These are phyloP conservation scores for Mycena amicta DNA, from an alignment of 768 basidiomycete genomes.

Conservation along the genomic window DNA sequence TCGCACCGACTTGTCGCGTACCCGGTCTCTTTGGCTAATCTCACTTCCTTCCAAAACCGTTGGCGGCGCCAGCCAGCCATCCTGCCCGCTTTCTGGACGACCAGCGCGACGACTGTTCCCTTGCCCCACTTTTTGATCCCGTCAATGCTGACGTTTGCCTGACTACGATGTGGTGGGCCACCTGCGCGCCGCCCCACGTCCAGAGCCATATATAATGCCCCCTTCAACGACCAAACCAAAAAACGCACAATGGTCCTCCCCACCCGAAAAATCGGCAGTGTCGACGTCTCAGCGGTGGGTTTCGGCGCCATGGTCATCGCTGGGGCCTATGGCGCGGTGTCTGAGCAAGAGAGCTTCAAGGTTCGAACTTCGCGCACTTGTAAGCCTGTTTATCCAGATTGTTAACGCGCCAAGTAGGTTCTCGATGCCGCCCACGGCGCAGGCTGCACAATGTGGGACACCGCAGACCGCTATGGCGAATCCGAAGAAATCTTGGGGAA, in stretches of 20 bases:
- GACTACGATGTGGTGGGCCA: no score
- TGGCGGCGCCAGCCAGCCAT: no score
- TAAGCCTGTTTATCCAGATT: neutral
- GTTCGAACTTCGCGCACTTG: slow-evolving; percentile 34
- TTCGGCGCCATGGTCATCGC: slow-evolving; percentile 66
- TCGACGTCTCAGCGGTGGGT: slow-evolving; percentile 54
- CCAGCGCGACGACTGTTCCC: no score
- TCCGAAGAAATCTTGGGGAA: slow-evolving; percentile 48
- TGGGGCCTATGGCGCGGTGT: slow-evolving; percentile 45
- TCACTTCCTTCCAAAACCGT: no score
- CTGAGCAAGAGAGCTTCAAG: slow-evolving; percentile 65
- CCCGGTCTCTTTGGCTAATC: no score
- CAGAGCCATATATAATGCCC: neutral
- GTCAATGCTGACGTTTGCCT: no score
- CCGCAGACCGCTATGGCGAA: slow-evolving; percentile 48
- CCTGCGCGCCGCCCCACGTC: neutral
- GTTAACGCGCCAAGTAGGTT: slow-evolving; percentile 27
- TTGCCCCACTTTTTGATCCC: no score
- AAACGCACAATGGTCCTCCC: slow-evolving; percentile 2
- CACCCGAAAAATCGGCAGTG: slow-evolving; percentile 45
- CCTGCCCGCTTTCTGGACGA: no score
- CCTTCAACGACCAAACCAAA: neutral
- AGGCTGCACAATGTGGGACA: slow-evolving; percentile 53
- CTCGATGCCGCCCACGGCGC: slow-evolving; percentile 44
- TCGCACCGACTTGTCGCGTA: no score